Base-by-base conservation (phyloP, 208 protist genomes). In the Leishmania turanica region DNA sequence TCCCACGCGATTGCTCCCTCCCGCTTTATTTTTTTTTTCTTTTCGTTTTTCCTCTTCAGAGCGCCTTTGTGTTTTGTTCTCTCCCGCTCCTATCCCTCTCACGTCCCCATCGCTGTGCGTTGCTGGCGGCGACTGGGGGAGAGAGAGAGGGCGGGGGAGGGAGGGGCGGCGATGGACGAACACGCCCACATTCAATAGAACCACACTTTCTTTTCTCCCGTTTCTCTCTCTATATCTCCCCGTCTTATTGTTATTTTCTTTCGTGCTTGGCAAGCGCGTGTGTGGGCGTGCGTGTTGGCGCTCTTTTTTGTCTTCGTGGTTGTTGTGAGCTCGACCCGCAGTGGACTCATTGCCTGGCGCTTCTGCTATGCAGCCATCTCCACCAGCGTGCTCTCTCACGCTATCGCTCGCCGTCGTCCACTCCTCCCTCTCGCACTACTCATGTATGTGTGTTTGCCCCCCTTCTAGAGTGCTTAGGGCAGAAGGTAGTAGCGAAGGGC, bases 191-290 rank as follows among this genome's bases (percentile, higher is more conserved):
- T 54, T 6, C 40, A 37, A 37, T 60, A 37, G 11, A 34, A 40
- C 71, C 40, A 58, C 54, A 60, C 31, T 79, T 69, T 47, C 13
- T 78, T 62, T 79, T 45, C 27, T 84, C 11, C 40, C 34, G 17
- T 75, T 79, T 45, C 19, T 49, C 19, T 49, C 69, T 17, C 13
- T 45, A 19, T n/a, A 11, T 70, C 65, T 56, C 54, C 66, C 19
- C 40, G 34, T 47, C 15, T 24, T 75, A 64, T 60, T 65, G 49
- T 64, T 13, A 13, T 74, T 72, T 68, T 13, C 19, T 31, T 40
- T 34, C 31, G 31, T 68, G 31, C 9, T 68, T 40, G 62, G 62
- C 62, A 40, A 7, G 37, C 19, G 74, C 49, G n/a, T 66, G 37
- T 7, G 56, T 78, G n/a, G 7, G 31, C 27, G 62, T 37, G 31